These are phyloP conservation scores for Alternaria metachromatica DNA, from an alignment of 2,329 filamentous ascomycete genomes.

Conservation along the genomic window DNA sequence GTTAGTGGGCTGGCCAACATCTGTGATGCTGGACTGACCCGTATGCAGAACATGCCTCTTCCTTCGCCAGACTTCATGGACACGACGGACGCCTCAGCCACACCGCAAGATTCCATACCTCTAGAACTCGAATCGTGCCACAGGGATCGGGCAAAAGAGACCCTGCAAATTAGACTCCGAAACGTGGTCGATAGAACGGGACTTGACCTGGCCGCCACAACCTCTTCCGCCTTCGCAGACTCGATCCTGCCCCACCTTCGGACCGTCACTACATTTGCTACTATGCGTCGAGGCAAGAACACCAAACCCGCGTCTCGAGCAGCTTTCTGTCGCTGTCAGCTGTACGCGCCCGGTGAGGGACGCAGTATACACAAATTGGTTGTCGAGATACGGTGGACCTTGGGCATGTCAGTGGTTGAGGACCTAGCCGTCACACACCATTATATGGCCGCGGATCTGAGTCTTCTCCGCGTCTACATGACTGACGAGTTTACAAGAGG, in stretches of 20 bases:
- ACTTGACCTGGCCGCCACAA: constrained; percentile 29
- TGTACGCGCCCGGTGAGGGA: constrained; percentile 13
- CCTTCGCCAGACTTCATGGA: constrained; percentile 1
- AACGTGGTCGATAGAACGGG: constrained; percentile 19
- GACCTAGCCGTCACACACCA: constrained; percentile 16
- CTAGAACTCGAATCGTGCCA: constrained; percentile 35
- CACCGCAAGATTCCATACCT: constrained; percentile 9
- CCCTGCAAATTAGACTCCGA: constrained; percentile 29
- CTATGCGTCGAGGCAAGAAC: constrained; percentile 25
- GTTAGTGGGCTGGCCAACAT: constrained; percentile 20
- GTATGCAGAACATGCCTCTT: constrained; percentile 5
- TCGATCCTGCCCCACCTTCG: constrained; percentile 30
- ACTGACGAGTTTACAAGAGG: constrained; percentile 11
- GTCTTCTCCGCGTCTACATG: constrained; percentile 35
- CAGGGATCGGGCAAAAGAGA: constrained; percentile 3
- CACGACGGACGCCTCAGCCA: background rate
- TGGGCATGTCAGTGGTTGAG: constrained; percentile 38
- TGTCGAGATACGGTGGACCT: constrained; percentile 39
- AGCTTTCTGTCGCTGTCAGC: constrained; percentile 34
- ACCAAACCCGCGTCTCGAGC: constrained; percentile 23
- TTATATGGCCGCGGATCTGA: constrained; percentile 33
- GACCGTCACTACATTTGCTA: constrained; percentile 25
- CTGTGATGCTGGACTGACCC: constrained; percentile 7
- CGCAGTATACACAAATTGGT: constrained; percentile 22
- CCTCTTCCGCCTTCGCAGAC: constrained; percentile 18